phyloP scores from a whole-genome alignment of 257 asterid species.

The Ophiorrhiza pumila region DNA sequence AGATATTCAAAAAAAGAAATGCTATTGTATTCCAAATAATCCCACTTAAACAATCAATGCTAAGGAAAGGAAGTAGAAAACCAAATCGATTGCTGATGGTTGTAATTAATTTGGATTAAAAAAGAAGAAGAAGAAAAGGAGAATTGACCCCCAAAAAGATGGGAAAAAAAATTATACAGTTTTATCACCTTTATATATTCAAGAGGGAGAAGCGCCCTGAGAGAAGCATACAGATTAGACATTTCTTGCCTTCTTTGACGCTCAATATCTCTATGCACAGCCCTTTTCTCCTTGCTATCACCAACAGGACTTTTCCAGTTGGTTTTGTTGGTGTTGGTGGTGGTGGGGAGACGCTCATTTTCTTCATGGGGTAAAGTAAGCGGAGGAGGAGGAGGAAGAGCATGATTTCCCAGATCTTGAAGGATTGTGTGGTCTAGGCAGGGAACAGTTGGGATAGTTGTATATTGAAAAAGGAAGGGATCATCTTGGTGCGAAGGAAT shows the following conservation, averaged over 20 bases:
- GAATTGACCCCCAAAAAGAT: not conserved
- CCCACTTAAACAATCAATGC: no score
- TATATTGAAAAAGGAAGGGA: slow-evolving; percentile 4
- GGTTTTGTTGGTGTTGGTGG: not conserved
- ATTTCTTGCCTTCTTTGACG: slow-evolving; percentile 49
- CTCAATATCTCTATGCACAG: slow-evolving; percentile 32
- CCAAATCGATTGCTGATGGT: no score
- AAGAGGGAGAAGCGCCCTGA: slow-evolving; percentile 35
- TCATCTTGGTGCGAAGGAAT: slow-evolving; percentile 18
- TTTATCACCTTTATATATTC: slow-evolving; percentile 34
- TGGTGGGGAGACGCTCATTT: no score
- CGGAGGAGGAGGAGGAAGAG: not conserved
- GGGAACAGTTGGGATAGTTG: not conserved
- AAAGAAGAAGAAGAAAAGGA: no score
- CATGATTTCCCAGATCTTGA: slow-evolving; percentile 19
- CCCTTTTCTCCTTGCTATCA: slow-evolving; percentile 17
- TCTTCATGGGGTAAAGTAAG: not conserved
- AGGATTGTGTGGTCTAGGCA: slow-evolving; percentile 14
- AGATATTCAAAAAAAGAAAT: no score
- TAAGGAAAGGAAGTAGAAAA: no score
- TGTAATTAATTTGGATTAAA: no score
- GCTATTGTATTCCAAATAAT: no score
- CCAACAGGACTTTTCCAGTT: not conserved
- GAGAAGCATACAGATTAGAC: slow-evolving; percentile 35
- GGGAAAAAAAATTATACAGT: not conserved